A percentile compares a stretch with the other conserved stretches of the same genome.
These are phyloP conservation scores for Carpinus viminea DNA, from an alignment of 306 rosid genomes.

Conservation along the genomic window DNA sequence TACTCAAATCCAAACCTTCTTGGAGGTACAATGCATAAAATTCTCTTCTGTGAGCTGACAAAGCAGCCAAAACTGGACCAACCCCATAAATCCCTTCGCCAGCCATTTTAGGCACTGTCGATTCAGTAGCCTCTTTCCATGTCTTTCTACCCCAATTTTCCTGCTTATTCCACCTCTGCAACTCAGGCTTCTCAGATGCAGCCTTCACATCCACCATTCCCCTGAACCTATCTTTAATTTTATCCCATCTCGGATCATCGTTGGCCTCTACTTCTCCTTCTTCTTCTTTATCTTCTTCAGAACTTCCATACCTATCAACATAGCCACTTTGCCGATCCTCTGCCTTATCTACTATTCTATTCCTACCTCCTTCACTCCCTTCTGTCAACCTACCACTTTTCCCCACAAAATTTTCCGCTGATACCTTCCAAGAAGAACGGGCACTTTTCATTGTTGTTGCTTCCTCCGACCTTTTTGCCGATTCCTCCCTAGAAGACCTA, in stretches of 20 bases:
- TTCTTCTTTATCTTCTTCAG: constrained; percentile 38
- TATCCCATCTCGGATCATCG: constrained; percentile 90
- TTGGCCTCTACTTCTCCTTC: constrained; percentile 54
- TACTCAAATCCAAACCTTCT: constrained; percentile 85
- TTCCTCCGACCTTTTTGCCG: constrained; percentile 46
- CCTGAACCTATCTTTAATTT: constrained; percentile 52
- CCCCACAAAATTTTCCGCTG: constrained; percentile 20
- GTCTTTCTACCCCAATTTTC: constrained; percentile 86
- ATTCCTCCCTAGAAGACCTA: constrained; percentile 60
- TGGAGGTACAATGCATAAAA: constrained; percentile 80
- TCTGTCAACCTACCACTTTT: constrained; percentile 27
- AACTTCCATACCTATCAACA: constrained; percentile 26
- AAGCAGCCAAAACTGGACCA: constrained; percentile 95
- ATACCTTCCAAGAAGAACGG: constrained; percentile 33
- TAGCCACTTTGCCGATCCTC: constrained; percentile 37
- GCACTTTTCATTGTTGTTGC: constrained; percentile 27
- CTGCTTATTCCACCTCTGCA: constrained; percentile 69
- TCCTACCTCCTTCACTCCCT: constrained; percentile 32
- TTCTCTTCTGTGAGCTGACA: constrained; percentile 90
- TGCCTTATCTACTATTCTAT: constrained; percentile 29
- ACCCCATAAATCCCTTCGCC: constrained; percentile 94
- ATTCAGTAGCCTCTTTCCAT: constrained; percentile 85
- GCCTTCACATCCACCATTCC: constrained; percentile 49
- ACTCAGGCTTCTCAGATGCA: constrained; percentile 60
- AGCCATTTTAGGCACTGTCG: constrained; percentile 71